phyloP scores from a whole-genome alignment of 805 yeast genomes.

The Nakazawaea populi region DNA sequence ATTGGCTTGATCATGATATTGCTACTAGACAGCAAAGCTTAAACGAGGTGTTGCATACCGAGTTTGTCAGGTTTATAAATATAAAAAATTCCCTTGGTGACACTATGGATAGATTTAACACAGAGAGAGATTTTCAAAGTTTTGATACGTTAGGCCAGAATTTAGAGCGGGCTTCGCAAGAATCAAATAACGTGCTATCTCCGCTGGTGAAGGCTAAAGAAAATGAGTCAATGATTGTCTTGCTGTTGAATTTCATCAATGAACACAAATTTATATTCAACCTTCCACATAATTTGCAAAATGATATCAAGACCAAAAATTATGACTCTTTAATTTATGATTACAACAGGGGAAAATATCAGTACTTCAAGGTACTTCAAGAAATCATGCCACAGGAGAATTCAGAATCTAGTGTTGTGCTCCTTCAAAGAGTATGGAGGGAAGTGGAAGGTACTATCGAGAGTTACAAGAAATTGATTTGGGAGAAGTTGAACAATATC shows the following conservation, averaged over 20 bases:
- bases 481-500: constrained; percentile 38
- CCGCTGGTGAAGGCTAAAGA: constrained; percentile 51
- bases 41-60: constrained; percentile 46
- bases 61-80: constrained; percentile 59
- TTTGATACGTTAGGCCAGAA: constrained; percentile 15
- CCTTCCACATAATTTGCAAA: constrained; percentile 44
- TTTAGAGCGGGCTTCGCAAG: constrained; percentile 37
- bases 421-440: constrained; percentile 49
- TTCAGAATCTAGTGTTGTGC: constrained; percentile 14
- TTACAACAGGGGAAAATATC: constrained; percentile 41
- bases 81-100: constrained; percentile 60
- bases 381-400: constrained; percentile 6
- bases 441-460: constrained; percentile 50
- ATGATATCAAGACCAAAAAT: constrained; percentile 40
- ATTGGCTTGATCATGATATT: constrained; percentile 42
- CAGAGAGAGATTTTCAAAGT: constrained; percentile 11
- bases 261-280: constrained; percentile 49
- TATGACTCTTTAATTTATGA: constrained; percentile 53
- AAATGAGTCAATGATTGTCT: constrained; percentile 41
- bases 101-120: constrained; percentile 47
- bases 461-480: constrained; percentile 45
- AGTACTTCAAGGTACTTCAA: constrained; percentile 10
- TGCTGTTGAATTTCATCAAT: constrained; percentile 45
- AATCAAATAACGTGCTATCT: constrained; percentile 46
- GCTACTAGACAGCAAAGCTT: constrained; percentile 43